Evolutionary conservation across 805 yeast species (phyloP).

Genomic region (Kazachstania bromeliacearum): DNA sequence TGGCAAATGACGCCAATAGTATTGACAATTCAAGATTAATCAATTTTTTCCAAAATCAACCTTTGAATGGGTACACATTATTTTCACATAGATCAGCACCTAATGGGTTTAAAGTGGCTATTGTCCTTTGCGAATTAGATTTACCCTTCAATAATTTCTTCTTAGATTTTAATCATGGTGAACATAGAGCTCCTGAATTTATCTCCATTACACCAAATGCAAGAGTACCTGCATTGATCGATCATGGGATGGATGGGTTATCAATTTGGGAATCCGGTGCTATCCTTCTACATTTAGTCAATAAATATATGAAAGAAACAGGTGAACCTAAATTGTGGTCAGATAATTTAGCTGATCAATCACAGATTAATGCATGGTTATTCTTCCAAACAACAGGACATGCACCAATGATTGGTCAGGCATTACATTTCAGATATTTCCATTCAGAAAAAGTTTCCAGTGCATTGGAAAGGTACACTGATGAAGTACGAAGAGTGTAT

Average conservation of each 20-base stretch:
- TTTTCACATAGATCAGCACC: conserved; percentile 87
- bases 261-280: conserved; percentile 96
- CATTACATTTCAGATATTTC: conserved; percentile 85
- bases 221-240: conserved; percentile 88
- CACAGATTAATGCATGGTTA: conserved; percentile 80
- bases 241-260: conserved; percentile 70
- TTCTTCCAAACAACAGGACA: conserved; percentile 95
- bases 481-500: conserved; percentile 86
- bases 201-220: conserved; percentile 94
- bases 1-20: conserved; percentile 31
- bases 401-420: conserved; percentile 98
- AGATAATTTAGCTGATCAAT: conserved; percentile 64
- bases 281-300: conserved; percentile 71
- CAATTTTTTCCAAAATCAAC: conserved; percentile 65
- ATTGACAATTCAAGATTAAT: conserved; percentile 50
- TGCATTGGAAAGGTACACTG: conserved; percentile 84
- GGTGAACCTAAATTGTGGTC: conserved; percentile 70
- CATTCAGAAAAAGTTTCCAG: conserved; percentile 78
- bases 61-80: conserved; percentile 73
- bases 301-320: conserved; percentile 51
- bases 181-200: conserved; percentile 88
- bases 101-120: conserved; percentile 92
- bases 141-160: conserved; percentile 72
- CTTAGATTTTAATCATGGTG: conserved; percentile 79
- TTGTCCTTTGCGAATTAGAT: conserved; percentile 74